Conservation (phyloP, 2,329 filamentous ascomycete species). For the Mycogone perniciosa region DNA sequence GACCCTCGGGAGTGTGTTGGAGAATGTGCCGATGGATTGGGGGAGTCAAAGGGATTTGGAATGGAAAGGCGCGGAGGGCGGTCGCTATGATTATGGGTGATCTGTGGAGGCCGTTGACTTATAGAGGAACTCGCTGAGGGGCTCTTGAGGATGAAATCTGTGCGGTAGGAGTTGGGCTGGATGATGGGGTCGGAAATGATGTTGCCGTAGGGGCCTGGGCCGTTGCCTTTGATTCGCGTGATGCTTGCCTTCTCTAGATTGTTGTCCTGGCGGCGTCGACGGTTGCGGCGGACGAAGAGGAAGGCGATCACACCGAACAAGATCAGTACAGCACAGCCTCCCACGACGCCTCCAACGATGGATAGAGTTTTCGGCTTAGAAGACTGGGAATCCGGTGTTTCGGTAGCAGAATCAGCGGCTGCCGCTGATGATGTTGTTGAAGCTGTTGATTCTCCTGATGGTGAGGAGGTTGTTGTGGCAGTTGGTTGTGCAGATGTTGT, state of each 20-base stretch:
- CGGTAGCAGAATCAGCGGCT: constrained; percentile 11
- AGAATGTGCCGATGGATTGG: constrained; percentile 20
- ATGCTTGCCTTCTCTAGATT: constrained; percentile 15
- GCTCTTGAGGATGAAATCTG: constrained; percentile 45
- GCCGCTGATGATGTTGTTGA: constrained; percentile 6
- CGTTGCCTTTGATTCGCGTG: constrained; percentile 14
- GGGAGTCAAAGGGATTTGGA: constrained; percentile 32
- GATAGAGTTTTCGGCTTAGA: constrained; percentile 30
- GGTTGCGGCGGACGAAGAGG: constrained; percentile 32
- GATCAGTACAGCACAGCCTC: constrained; percentile 39
- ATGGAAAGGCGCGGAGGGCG: constrained; percentile 24
- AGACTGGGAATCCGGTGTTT: not conserved
- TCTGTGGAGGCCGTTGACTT: constrained; percentile 11
- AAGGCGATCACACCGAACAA: constrained; percentile 34
- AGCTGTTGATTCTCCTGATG: not conserved
- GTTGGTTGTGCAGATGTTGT: constrained; percentile 17
- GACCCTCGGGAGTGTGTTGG: constrained; percentile 17
- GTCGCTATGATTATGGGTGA: not conserved
- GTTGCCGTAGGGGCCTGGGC: constrained; percentile 28
- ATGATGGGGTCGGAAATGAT: constrained; percentile 54
- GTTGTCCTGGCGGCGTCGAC: not conserved
- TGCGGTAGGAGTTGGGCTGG: constrained; percentile 36
- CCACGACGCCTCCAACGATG: constrained; percentile 42
- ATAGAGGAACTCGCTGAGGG: constrained; percentile 14
- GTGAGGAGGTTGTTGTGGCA: constrained; percentile 16